Evolutionary conservation across 108 stramenopile species (phyloP), one percentile per base, ranked within the genome.

Genomic region (Skeletonema menzelii): DNA sequence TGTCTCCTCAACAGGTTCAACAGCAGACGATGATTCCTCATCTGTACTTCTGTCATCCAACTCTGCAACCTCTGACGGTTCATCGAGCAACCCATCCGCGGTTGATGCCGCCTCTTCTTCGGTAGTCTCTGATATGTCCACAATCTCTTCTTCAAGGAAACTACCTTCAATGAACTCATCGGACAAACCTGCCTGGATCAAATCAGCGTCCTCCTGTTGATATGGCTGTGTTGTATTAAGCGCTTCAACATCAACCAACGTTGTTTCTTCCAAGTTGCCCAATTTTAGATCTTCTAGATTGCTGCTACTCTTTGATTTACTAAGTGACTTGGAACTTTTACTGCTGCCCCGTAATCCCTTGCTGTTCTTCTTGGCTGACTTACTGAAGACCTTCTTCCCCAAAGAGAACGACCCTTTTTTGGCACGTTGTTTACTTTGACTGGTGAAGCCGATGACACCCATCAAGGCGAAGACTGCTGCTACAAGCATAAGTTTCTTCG

Each of bases 331-430:
- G n/a, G n/a, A n/a, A 53, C 20, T 22, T 22, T 53, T 53, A 22
- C 49, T 22, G 49, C 49, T 22, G 2, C 49, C 49, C 2, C 49
- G 49, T 22, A 53, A 53, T 22, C 20, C 8, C 8, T 53, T 53
- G 6, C 8, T n/a, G n/a, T n/a, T n/a, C n/a, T n/a, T 10, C 22
- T 53, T 49, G 3, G 4, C 5, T 22, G 47, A 22, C 17, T 24
- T 53, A n/a, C n/a, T n/a, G n/a, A n/a, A n/a, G n/a, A n/a, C n/a
- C 49, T 53, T 53, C 49, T 53, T 53, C 8, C 44, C 44, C 44
- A 46, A 5, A 2, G 49, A 20, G 22, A 12, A 37, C 0, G 15
- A 49, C 14, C 15, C 38, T n/a, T 15, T 42, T 4, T n/a, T 2
- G 22, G 7, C 19, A 53, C 2, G 31, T 32, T 32, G 31, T 53